A percentile compares a stretch with the other conserved stretches of the same genome.
Evolutionary conservation across 306 rosid species (phyloP).

Genomic region (Cercis canadensis): DNA sequence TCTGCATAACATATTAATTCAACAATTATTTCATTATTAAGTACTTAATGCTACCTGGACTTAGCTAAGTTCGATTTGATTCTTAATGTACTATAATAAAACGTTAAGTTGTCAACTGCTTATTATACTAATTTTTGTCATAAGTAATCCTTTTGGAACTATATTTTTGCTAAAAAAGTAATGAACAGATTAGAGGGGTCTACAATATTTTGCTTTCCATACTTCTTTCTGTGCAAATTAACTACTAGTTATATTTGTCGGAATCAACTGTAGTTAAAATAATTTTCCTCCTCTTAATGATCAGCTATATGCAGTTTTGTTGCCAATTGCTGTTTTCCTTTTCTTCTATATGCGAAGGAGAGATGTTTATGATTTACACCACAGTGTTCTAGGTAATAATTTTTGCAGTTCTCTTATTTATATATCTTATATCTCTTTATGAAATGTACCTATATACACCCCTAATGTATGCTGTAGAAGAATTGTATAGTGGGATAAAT

Average conservation of each 20-base stretch:
- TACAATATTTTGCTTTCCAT: slow-evolving; percentile 1
- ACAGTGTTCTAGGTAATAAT: slow-evolving; percentile 73
- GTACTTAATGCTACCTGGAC: too few relatives aligned
- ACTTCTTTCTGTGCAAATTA: neutral
- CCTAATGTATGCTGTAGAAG: slow-evolving; percentile 5
- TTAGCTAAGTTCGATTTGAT: too few relatives aligned
- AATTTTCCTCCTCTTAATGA: slow-evolving; percentile 29
- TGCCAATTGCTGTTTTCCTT: slow-evolving; percentile 74
- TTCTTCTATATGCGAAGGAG: slow-evolving; percentile 70
- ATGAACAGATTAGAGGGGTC: neutral
- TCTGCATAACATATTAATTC: neutral
- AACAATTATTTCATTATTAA: neutral
- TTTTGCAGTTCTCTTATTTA: neutral
- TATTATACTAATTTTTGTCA: neutral
- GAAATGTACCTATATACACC: neutral
- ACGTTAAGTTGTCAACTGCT: neutral
- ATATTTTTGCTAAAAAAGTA: slow-evolving; percentile 4
- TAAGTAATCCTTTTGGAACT: neutral
- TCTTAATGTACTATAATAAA: too few relatives aligned
- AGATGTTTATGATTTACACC: slow-evolving; percentile 91
- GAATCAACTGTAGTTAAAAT: slow-evolving; percentile 7
- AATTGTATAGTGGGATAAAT: neutral
- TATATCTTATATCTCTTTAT: neutral
- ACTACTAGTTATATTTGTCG: neutral
- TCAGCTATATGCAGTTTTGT: slow-evolving; percentile 80